Evolutionary conservation across 495 filamentous ascomycete species (phyloP).

Genomic region (Penicillium cinerascens): DNA sequence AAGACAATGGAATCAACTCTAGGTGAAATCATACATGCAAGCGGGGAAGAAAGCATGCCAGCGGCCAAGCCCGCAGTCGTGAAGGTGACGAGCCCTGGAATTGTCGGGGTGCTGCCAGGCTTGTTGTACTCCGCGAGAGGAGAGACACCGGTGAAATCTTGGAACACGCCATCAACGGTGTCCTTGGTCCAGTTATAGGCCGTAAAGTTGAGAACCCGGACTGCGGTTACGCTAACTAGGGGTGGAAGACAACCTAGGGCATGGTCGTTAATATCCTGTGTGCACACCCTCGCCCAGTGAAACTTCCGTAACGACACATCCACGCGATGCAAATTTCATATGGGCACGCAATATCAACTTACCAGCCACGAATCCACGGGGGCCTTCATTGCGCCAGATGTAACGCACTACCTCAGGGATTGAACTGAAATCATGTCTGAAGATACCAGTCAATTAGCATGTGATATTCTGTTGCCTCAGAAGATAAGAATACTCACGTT

Average conservation of each 20-base stretch:
- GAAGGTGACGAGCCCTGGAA: conserved; percentile 69
- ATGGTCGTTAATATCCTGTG: background rate
- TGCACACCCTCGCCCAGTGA: background rate
- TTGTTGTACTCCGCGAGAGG: conserved; percentile 70
- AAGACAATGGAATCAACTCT: background rate
- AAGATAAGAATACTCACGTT: conserved; percentile 33
- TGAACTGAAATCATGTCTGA: conserved; percentile 44
- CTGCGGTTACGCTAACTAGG: conserved; percentile 80
- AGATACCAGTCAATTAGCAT: background rate
- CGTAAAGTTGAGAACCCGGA: conserved; percentile 89
- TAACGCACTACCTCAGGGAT: conserved; percentile 41
- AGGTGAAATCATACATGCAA: conserved; percentile 66
- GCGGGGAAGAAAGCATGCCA: conserved; percentile 73
- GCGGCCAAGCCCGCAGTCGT: conserved; percentile 73
- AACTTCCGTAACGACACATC: background rate
- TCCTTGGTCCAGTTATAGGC: conserved; percentile 86
- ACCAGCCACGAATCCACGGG: conserved; percentile 48
- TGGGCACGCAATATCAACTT: conserved; percentile 2
- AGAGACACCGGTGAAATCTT: conserved; percentile 58
- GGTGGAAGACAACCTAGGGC: conserved; percentile 71
- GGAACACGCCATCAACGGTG: conserved; percentile 53
- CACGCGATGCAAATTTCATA: background rate
- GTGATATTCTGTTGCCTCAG: background rate
- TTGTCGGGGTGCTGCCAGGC: conserved; percentile 62
- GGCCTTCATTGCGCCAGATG: conserved; percentile 45